Base-by-base conservation (phyloP, 257 asterid genomes). In the Przewalskia tangutica region DNA sequence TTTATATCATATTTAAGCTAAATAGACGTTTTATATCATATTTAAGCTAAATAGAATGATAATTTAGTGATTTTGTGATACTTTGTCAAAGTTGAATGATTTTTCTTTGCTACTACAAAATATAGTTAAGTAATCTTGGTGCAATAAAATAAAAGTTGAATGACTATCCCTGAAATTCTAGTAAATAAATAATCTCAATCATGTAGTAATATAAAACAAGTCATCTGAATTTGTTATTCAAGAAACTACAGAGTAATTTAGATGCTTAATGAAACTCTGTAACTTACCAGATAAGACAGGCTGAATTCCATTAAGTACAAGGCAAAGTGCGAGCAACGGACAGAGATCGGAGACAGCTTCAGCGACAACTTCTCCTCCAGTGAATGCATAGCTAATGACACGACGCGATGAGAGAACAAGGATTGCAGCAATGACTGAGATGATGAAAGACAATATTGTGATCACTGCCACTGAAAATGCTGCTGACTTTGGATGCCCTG, bases 261-360 rank as follows among this genome's bases (percentile, higher is more conserved):
- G 58, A 48, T 18, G 59, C 42, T 20, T 20, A 40, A 11, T 20
- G 18, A 58, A 51, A 4, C 10, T 40, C 1, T 23, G 8, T 63
- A 38, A 38, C 0, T n/a, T 84, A 88, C 90, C 90, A 2, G 90
- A 85, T 60, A 88, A 73, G 34, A 88, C 90, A 8, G 90, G 90
- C 9, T 88, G 90, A 54, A 88, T 32, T 4, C 89, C 90, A 17
- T 88, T 88, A n/a, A 88, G 84, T 32, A 81, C 73, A 6, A 88
- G 84, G 81, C 84, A 84, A 32, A 85, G 77, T 0, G 89, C 90
- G 32, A 85, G 89, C 65, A 85, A 82, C 0, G 90, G 90, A 27
- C 78, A 65, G 53, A 88, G 87, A 62, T 88, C 89, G 1, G 90
- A 85, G 81, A 85, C 89, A 8, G 90, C 90, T 14, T 84, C 81